phyloP scores from a whole-genome alignment of 2,329 filamentous ascomycete species.

The Claviceps purpurea region DNA sequence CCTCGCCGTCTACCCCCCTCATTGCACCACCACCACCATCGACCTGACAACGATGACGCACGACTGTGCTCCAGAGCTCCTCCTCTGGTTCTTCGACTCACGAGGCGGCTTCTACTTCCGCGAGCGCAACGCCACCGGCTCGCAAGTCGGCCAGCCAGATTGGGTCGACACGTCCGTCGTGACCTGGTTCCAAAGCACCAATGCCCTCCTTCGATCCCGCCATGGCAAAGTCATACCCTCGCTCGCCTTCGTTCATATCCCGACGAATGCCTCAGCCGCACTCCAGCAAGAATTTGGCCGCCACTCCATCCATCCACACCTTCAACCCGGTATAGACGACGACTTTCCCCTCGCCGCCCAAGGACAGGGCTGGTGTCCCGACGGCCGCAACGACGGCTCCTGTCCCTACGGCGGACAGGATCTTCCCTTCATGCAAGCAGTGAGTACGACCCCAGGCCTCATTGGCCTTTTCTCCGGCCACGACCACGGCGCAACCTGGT shows the following conservation, averaged over 20 bases:
- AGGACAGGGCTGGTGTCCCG: slow-evolving; percentile 30
- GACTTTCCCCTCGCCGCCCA: slow-evolving; percentile 28
- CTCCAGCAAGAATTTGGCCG: slow-evolving; percentile 20
- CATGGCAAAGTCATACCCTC: slow-evolving; percentile 27
- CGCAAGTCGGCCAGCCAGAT: slow-evolving; percentile 22
- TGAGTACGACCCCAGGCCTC: slow-evolving; percentile 40
- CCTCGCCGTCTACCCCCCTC: slow-evolving; percentile 27
- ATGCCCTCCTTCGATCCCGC: slow-evolving; percentile 14
- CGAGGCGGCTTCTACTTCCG: slow-evolving; percentile 43
- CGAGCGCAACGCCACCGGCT: slow-evolving; percentile 16
- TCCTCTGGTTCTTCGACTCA: slow-evolving; percentile 64
- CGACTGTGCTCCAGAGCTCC: slow-evolving; percentile 24
- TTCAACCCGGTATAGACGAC: slow-evolving; percentile 32
- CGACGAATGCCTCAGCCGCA: slow-evolving; percentile 27
- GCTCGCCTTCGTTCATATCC: slow-evolving; percentile 36
- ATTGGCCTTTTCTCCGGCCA: slow-evolving; percentile 51
- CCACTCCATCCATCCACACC: slow-evolving; percentile 19
- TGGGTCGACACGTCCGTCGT: slow-evolving; percentile 34
- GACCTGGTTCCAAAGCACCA: slow-evolving; percentile 28
- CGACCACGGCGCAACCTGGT: slow-evolving; percentile 52
- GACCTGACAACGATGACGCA: not conserved
- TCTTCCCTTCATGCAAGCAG: slow-evolving; percentile 46
- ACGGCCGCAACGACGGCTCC: slow-evolving; percentile 22
- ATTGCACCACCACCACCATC: slow-evolving; percentile 14
- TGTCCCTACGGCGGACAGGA: slow-evolving; percentile 39